Base-by-base conservation (phyloP, 305 asterid species). In the Striga hermonthica region DNA sequence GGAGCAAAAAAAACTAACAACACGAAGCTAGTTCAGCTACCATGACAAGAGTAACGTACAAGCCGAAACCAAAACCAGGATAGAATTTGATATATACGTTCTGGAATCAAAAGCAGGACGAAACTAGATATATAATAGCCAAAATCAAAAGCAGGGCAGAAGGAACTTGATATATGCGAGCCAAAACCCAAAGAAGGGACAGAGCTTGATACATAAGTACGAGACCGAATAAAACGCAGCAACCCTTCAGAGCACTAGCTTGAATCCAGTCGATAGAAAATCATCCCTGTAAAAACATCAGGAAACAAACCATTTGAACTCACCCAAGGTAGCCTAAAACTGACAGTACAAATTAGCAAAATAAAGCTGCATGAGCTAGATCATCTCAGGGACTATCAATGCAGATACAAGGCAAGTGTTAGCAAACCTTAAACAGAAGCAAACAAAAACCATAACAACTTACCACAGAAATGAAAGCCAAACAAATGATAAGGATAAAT, bases 191-290 rank as follows among this genome's bases (percentile, higher is more conserved):
- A 22, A 22, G 31, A 1, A 22, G 31, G 31, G 31, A 22, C 31
- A 22, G 31, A 22, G 31, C 31, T 22, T 22, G 31, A 22, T 22
- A 22, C 31, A 22, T 22, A 22, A 1, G 2, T 22, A 22, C 31
- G 31, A 22, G 31, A 1, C 31, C 31, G 31, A 43, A 3, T 9
- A 7, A 9, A 9, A 43, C 3, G 49, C 11, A 5, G 58, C 7
- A 15, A 53, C 28, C 3, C 58, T 53, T 53, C 58, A 86, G 37
- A 86, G 95, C 58, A 81, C 86, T 74, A 86, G 65, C 72, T 87
- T 87, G 74, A 83, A 83, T 57, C 88, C 88, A 74, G 78, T 83
- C 0, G 88, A 83, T 71, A 83, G 72, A 79, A 83, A 83, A 60
- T 79, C 82, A 52, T 82, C 88, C 84, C 95, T 86, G 81, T 10